Evolutionary conservation across 1,139 yeast species (phyloP).

Genomic region (Taiozyma sp.): DNA sequence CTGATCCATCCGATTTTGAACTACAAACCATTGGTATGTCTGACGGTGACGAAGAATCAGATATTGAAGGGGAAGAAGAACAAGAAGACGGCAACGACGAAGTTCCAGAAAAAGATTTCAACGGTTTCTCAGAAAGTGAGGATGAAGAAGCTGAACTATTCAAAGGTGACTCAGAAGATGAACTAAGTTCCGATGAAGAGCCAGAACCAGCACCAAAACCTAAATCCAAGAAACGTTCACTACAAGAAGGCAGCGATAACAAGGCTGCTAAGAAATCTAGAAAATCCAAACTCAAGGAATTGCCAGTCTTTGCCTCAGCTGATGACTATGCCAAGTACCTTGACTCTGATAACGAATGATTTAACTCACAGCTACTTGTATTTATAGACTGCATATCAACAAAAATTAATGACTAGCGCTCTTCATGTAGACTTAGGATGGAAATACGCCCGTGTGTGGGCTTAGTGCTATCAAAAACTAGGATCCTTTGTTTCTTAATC

Average conservation of each 20-base stretch:
- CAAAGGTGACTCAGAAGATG: slow-evolving; percentile 28
- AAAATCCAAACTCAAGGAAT: slow-evolving; percentile 55
- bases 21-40: slow-evolving; percentile 24
- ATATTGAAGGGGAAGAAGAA: slow-evolving; percentile 21
- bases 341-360: slow-evolving; percentile 54
- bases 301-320: slow-evolving; percentile 87
- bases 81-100: slow-evolving; percentile 30
- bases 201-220: slow-evolving; percentile 19
- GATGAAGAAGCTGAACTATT: slow-evolving; percentile 25
- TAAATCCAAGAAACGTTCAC: slow-evolving; percentile 22
- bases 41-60: slow-evolving; percentile 27
- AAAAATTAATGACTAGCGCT: not conserved
- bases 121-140: slow-evolving; percentile 22
- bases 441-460: not conserved
- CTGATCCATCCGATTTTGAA: slow-evolving; percentile 21
- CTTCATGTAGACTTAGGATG: not conserved
- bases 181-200: slow-evolving; percentile 22
- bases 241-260: slow-evolving; percentile 17
- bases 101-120: slow-evolving; percentile 27
- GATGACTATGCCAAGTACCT: slow-evolving; percentile 83
- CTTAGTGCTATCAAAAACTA: not conserved
- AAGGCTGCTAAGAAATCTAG: slow-evolving; percentile 39
- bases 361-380: not conserved
- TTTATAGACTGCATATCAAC: not conserved
- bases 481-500: not conserved